Percentiles rank a stretch among this genome's conserved stretches.
phyloP scores from a whole-genome alignment of 345 rosid genomes.

The Eucalyptus grandis region DNA sequence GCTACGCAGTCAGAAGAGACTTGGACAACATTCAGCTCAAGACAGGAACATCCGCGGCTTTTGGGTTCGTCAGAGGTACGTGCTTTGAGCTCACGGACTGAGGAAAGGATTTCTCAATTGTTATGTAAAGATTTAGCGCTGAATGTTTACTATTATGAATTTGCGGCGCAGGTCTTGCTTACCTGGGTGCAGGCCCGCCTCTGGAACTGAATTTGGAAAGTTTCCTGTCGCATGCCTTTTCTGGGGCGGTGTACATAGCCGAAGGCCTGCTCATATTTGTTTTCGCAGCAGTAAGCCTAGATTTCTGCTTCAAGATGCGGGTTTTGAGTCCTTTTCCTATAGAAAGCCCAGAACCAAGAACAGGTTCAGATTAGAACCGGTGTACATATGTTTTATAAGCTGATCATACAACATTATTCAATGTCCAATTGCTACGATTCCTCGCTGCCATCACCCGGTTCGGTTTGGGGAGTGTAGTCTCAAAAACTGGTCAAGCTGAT shows the following conservation, averaged over 20 bases:
- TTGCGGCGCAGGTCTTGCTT: slow-evolving; percentile 45
- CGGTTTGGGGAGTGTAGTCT: neutral
- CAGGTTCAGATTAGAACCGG: neutral
- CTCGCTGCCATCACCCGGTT: neutral
- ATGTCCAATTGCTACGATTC: neutral
- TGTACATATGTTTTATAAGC: neutral
- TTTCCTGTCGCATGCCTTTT: slow-evolving; percentile 24
- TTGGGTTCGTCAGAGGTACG: slow-evolving; percentile 71
- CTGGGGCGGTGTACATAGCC: slow-evolving; percentile 27
- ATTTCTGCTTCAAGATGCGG: slow-evolving; percentile 44
- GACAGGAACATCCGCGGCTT: slow-evolving; percentile 72
- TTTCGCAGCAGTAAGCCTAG: slow-evolving; percentile 44
- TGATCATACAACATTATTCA: neutral
- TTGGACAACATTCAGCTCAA: slow-evolving; percentile 62
- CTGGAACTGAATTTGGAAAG: slow-evolving; percentile 40
- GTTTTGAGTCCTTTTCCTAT: slow-evolving; percentile 45
- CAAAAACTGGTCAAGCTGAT: neutral
- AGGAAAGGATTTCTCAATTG: neutral
- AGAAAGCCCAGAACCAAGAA: slow-evolving; percentile 1
- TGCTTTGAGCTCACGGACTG: neutral
- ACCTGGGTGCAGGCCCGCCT: slow-evolving; percentile 48
- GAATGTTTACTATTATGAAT: neutral
- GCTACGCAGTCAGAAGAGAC: slow-evolving; percentile 71
- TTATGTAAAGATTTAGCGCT: neutral
- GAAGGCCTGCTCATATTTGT: slow-evolving; percentile 36